Conservation (phyloP, 129 eudicot species). For the Tanacetum coccineum region DNA sequence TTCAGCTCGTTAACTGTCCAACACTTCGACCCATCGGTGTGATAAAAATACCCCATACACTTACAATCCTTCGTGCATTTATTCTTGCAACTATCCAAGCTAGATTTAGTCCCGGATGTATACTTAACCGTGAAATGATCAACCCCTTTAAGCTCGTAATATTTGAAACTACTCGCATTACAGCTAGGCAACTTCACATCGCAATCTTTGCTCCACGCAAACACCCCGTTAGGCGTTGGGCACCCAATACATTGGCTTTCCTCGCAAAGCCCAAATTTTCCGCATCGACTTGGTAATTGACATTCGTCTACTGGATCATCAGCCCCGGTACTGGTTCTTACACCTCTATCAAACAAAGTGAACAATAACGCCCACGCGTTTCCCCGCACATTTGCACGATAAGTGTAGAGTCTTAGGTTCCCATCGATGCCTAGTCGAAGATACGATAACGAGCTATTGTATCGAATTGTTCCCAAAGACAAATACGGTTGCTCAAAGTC, state of each 20-base stretch:
- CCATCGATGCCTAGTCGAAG: conserved; percentile 60
- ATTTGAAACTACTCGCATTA: conserved; percentile 22
- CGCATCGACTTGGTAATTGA: conserved; percentile 46
- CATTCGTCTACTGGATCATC: conserved; percentile 26
- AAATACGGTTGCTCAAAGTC: background rate
- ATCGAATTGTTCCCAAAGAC: conserved; percentile 10
- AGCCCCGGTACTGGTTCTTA: background rate
- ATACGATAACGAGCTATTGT: conserved; percentile 40
- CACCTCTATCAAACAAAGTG: conserved; percentile 29
- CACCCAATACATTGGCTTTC: conserved; percentile 50
- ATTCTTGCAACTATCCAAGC: conserved; percentile 11
- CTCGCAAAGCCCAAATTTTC: conserved; percentile 47
- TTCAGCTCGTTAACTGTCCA: conserved; percentile 52
- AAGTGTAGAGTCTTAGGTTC: conserved; percentile 39
- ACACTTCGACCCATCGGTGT: conserved; percentile 36
- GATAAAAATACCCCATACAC: conserved; percentile 56
- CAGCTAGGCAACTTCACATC: conserved; percentile 28
- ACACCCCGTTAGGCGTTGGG: conserved; percentile 36
- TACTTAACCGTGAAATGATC: conserved; percentile 48
- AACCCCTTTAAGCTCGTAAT: conserved; percentile 47
- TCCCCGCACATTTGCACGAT: conserved; percentile 18
- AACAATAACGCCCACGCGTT: conserved; percentile 38
- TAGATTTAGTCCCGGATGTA: too few relatives aligned
- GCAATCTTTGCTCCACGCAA: conserved; percentile 52
- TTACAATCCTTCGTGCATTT: conserved; percentile 53